Conservation (phyloP, 495 filamentous ascomycete species). For the Usnea hakonensis region DNA sequence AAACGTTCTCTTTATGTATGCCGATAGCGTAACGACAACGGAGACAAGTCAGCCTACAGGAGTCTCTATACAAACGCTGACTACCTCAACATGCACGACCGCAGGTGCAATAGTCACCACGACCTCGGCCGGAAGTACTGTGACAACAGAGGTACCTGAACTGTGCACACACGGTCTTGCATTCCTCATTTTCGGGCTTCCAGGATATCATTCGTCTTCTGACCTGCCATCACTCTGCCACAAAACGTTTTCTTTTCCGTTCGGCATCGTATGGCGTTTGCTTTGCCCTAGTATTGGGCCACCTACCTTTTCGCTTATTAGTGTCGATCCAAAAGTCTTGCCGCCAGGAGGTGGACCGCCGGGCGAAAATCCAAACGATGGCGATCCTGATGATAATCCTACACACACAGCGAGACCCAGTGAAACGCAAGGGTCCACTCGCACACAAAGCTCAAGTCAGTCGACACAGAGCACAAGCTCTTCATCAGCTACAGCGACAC, state of each 20-base stretch:
- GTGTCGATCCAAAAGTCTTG: background rate
- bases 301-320: background rate
- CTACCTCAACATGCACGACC: background rate
- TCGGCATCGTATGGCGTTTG: slow-evolving; percentile 1
- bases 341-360: slow-evolving; percentile 2
- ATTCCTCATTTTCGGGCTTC: slow-evolving; percentile 5
- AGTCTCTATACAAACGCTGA: slow-evolving; percentile 2
- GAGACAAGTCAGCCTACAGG: background rate
- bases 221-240: background rate
- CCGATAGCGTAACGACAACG: background rate
- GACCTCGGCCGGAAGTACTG: slow-evolving; percentile 1
- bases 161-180: slow-evolving; percentile 1
- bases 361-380: background rate
- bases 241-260: background rate
- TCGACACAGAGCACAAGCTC: background rate
- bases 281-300: slow-evolving; percentile 2
- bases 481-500: slow-evolving; percentile 1
- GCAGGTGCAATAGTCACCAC: background rate
- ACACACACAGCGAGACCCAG: background rate
- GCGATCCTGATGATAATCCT: background rate
- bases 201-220: background rate
- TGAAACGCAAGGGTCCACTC: background rate
- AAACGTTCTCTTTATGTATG: background rate
- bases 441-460: background rate
- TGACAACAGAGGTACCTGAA: background rate